These are phyloP conservation scores for Torulaspora indica DNA, from an alignment of 805 yeast genomes.

Conservation along the genomic window DNA sequence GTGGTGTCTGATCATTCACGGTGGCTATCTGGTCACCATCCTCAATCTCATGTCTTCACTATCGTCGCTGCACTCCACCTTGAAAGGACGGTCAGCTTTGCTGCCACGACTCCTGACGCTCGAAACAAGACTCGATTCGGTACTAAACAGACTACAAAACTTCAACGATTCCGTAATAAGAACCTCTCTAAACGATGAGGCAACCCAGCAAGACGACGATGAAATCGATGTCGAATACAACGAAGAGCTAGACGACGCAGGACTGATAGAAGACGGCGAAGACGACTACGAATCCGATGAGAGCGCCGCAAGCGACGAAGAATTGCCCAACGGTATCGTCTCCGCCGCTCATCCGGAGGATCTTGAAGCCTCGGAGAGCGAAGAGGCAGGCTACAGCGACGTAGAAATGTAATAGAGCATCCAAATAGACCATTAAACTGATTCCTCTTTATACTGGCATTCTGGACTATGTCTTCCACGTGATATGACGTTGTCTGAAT, in stretches of 20 bases:
- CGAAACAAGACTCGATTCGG: slow-evolving; percentile 75
- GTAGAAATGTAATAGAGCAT: slow-evolving; percentile 35
- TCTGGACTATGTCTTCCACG: neutral
- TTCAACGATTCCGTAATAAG: slow-evolving; percentile 42
- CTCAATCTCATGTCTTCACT: slow-evolving; percentile 52
- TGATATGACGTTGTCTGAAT: no score
- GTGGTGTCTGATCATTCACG: slow-evolving; percentile 79
- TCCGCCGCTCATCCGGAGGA: neutral
- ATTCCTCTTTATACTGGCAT: neutral
- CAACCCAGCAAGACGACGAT: slow-evolving; percentile 38
- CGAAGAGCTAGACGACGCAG: slow-evolving; percentile 56
- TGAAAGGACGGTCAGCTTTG: slow-evolving; percentile 60
- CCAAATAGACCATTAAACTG: neutral
- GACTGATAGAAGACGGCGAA: slow-evolving; percentile 46
- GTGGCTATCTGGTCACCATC: slow-evolving; percentile 52
- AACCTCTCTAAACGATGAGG: slow-evolving; percentile 35
- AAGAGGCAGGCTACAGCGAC: slow-evolving; percentile 38
- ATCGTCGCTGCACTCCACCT: slow-evolving; percentile 58
- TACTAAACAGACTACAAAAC: slow-evolving; percentile 54
- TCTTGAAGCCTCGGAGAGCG: slow-evolving; percentile 29
- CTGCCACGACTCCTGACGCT: slow-evolving; percentile 70
- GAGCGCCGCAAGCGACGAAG: slow-evolving; percentile 27
- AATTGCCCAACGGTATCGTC: slow-evolving; percentile 2
- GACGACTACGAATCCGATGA: slow-evolving; percentile 37
- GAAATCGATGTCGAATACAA: slow-evolving; percentile 58